phyloP scores from a whole-genome alignment of 108 stramenopile genomes.

The Pseudonitzschia pungens region DNA sequence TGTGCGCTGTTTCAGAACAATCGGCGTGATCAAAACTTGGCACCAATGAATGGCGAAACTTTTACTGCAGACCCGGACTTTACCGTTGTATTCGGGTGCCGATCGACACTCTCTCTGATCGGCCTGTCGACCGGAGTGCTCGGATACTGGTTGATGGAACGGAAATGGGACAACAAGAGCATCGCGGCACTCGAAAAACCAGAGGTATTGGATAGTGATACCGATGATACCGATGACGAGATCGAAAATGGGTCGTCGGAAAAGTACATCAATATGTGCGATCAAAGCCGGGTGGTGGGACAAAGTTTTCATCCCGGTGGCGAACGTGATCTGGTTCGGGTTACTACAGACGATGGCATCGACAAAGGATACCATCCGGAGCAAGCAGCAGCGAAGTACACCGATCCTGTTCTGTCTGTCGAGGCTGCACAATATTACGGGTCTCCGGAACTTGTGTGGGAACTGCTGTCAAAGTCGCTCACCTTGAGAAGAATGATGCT shows the following conservation, averaged over 20 bases:
- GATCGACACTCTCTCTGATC: conserved; percentile 22
- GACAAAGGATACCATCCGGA: conserved; percentile 5
- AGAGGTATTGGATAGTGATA: not conserved
- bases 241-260: not conserved
- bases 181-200: conserved; percentile 8
- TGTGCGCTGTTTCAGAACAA: too few species aligned
- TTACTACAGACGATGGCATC: conserved; percentile 17
- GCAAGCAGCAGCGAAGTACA: not conserved
- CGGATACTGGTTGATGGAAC: conserved; percentile 22
- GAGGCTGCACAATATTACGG: conserved; percentile 6
- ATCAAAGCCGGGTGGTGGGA: conserved; percentile 7
- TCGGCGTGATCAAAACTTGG: not conserved
- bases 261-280: not conserved
- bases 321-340: conserved; percentile 25
- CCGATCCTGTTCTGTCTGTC: not conserved
- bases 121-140: conserved; percentile 12
- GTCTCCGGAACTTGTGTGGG: conserved; percentile 12
- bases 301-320: conserved; percentile 22
- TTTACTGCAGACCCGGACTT: conserved; percentile 18
- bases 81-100: conserved; percentile 16
- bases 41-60: conserved; percentile 8
- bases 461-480: conserved; percentile 4
- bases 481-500: conserved; percentile 19
- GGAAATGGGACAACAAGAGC: conserved; percentile 34
- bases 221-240: not conserved